Evolutionary conservation across 2,329 filamentous ascomycete species (phyloP).

Genomic region (Dendrostoma leiphaemia): DNA sequence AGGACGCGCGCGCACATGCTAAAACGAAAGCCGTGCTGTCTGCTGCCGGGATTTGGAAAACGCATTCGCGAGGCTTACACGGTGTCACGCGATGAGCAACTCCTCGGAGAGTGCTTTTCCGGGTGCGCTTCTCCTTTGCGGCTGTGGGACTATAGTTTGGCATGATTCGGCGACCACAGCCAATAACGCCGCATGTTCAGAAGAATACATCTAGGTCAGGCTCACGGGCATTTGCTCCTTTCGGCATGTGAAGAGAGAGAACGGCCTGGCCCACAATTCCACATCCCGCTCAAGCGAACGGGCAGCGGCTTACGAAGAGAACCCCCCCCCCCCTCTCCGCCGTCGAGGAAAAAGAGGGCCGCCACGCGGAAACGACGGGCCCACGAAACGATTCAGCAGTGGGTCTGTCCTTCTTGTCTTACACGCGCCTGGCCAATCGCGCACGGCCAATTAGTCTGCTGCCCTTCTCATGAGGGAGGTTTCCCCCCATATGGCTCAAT

Average conservation of each 20-base stretch:
- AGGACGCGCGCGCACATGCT: background rate
- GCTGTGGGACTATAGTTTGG: too few species aligned
- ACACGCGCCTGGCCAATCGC: constrained; percentile 10
- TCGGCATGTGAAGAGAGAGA: background rate
- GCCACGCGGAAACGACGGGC: background rate
- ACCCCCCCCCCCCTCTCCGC: too few species aligned
- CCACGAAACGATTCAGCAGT: background rate
- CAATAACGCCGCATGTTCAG: background rate
- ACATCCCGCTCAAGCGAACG: background rate
- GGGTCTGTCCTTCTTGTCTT: constrained; percentile 9
- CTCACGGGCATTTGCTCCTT: background rate
- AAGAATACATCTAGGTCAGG: too few species aligned
- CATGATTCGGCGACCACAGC: background rate
- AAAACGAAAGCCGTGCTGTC: too few species aligned
- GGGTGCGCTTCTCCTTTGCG: too few species aligned
- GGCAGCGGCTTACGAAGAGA: too few species aligned
- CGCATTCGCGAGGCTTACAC: background rate
- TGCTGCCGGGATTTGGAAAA: too few species aligned
- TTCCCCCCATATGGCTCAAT: too few species aligned
- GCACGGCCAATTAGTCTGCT: constrained; percentile 8
- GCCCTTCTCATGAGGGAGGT: background rate
- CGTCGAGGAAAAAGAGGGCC: background rate
- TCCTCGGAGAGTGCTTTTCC: too few species aligned
- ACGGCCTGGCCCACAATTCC: too few species aligned
- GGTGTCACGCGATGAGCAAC: background rate